Conservation (phyloP, 108 stramenopile genomes). For the Skeletonema tropicum region DNA sequence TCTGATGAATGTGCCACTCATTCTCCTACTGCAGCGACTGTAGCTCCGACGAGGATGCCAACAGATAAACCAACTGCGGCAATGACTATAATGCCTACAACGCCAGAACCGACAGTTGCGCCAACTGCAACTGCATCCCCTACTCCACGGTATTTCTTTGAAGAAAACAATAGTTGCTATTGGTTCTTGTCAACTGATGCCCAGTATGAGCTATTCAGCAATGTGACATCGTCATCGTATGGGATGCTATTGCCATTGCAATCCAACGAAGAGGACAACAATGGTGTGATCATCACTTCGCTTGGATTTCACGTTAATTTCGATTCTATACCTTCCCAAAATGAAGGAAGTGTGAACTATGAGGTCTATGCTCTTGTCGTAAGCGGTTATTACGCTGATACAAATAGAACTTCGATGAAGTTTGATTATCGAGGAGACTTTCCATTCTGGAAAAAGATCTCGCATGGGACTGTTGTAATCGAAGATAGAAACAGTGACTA, state of each 20-base stretch:
- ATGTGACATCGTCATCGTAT: conserved; percentile 28
- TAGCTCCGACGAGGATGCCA: conserved; percentile 2
- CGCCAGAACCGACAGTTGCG: not conserved
- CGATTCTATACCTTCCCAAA: not conserved
- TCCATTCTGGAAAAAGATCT: conserved; percentile 25
- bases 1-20: conserved; percentile 13
- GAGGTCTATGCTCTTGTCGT: conserved; percentile 21
- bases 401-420: conserved; percentile 12
- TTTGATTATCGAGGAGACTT: conserved; percentile 39
- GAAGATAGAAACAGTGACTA: not conserved
- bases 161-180: conserved; percentile 19
- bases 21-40: not conserved
- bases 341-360: conserved; percentile 12
- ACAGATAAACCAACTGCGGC: not conserved
- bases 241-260: conserved; percentile 27
- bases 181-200: conserved; percentile 27
- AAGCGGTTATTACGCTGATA: conserved; percentile 28
- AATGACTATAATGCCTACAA: not conserved
- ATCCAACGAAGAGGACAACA: conserved; percentile 18
- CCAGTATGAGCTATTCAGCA: conserved; percentile 3
- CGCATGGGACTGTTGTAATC: conserved; percentile 19
- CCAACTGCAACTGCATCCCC: not conserved
- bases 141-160: conserved; percentile 1
- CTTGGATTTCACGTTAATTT: conserved; percentile 31
- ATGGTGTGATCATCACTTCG: conserved; percentile 28